Conservation (phyloP, 441 rosid species). For the Viola pubescens region DNA sequence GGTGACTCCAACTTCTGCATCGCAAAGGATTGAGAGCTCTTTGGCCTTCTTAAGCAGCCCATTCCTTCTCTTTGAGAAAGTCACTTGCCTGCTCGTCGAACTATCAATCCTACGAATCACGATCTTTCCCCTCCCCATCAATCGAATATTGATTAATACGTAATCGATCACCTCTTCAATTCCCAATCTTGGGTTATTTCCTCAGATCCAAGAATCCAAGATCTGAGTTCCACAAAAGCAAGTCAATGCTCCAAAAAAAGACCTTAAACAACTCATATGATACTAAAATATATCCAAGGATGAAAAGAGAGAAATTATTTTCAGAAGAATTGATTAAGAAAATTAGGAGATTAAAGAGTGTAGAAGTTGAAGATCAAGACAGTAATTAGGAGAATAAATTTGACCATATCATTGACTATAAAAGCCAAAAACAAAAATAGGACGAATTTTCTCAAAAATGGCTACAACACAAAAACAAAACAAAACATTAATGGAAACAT, state of each 20-base stretch:
- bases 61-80: conserved; percentile 51
- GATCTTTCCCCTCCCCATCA: conserved; percentile 63
- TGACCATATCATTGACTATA: not conserved
- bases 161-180: no score
- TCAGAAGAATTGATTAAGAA: no score
- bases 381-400: no score
- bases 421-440: not conserved
- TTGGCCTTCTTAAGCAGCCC: conserved; percentile 58
- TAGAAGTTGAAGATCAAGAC: no score
- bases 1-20: conserved; percentile 51
- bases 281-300: no score
- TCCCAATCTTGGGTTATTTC: conserved; percentile 4
- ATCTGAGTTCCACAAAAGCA: not conserved
- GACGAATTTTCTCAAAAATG: no score
- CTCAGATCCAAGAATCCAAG: conserved; percentile 1
- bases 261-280: no score
- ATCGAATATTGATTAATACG: no score
- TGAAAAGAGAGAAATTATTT: not conserved
- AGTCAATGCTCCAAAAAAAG: not conserved
- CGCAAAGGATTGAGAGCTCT: conserved; percentile 55
- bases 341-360: no score
- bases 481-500: not conserved
- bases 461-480: not conserved
- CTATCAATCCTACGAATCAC: conserved; percentile 48
- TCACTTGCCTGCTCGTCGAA: conserved; percentile 50